Evolutionary conservation across 106 monocot species (phyloP).

Genomic region (Phalaenopsis equestris): DNA sequence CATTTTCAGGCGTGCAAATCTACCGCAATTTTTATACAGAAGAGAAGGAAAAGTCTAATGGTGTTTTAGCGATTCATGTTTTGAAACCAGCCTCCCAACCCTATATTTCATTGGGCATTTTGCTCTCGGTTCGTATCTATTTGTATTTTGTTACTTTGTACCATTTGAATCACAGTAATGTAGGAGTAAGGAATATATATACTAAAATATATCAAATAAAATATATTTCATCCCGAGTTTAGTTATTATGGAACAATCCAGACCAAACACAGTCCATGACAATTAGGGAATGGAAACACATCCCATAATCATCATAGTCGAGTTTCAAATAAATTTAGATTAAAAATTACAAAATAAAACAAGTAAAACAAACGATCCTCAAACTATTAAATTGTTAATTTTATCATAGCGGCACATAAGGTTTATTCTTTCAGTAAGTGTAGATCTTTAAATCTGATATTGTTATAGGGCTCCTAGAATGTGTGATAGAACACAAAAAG

Average conservation of each 20-base stretch:
- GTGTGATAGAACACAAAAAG: too few species aligned
- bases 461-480: too few species aligned
- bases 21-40: constrained; percentile 86
- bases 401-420: too few species aligned
- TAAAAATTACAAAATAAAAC: too few species aligned
- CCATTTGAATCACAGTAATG: neutral
- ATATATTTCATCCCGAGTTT: neutral
- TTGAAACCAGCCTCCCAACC: constrained; percentile 61
- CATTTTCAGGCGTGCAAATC: constrained; percentile 54
- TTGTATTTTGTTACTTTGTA: neutral
- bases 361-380: too few species aligned
- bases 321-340: too few species aligned
- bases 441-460: too few species aligned
- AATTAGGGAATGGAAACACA: neutral
- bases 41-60: constrained; percentile 68
- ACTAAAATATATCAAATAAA: neutral
- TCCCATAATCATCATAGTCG: too few species aligned
- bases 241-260: neutral
- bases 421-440: too few species aligned
- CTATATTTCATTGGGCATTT: constrained; percentile 32
- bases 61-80: constrained; percentile 72
- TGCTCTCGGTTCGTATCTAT: constrained; percentile 52
- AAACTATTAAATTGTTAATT: too few species aligned
- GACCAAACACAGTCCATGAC: neutral
- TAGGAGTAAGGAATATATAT: neutral